Base-by-base conservation (phyloP, 2,329 filamentous ascomycete genomes). In the Arachnopeziza araneosa region DNA sequence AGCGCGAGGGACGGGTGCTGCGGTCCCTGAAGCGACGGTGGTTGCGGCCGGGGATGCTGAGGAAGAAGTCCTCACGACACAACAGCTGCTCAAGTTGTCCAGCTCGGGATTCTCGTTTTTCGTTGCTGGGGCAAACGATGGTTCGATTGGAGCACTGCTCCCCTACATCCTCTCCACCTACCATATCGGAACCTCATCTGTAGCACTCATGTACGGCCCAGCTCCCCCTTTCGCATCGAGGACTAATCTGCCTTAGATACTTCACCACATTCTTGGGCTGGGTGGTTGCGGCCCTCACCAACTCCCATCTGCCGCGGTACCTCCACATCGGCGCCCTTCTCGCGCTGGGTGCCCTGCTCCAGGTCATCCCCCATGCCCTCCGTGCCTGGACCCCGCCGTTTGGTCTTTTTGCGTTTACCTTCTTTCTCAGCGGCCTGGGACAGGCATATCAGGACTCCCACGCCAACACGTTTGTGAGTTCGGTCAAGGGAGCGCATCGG, bases 381-480 rank as follows among this genome's bases (percentile, higher is more conserved):
- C 78, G 85, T 0, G 75, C 77, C 6, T 87, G 83, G 82, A 73
- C 74, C 1, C 79, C 84, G 0, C 82, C 83, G 0, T 85, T 87
- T 54, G 75, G 76, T 0, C 72, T 87, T 0, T 88, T 83, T 59
- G 79, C 78, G 0, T 68, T 80, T 1, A 83, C 82, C 0, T 88
- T 87, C 68, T 82, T 81, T 70, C 62, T 87, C 8, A 79, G 81
- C 0, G 80, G 80, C 10, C 67, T 86, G 0, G 85, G 85, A 0
- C 83, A 86, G 68, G 85, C 82, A 0, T 86, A 81, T 59, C 83
- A 88, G 61, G 86, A 89, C 63, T 80, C 84, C 0, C 83, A 86
- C 23, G 79, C 81, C 1, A 88, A 89, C 60, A 83, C 83, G 0
- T 88, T 83, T 60, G 83, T 86, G 0, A 77, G 80, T 0, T 75